Base-by-base conservation (phyloP, 768 basidiomycete genomes). In the Rossbeevera mucosa region DNA sequence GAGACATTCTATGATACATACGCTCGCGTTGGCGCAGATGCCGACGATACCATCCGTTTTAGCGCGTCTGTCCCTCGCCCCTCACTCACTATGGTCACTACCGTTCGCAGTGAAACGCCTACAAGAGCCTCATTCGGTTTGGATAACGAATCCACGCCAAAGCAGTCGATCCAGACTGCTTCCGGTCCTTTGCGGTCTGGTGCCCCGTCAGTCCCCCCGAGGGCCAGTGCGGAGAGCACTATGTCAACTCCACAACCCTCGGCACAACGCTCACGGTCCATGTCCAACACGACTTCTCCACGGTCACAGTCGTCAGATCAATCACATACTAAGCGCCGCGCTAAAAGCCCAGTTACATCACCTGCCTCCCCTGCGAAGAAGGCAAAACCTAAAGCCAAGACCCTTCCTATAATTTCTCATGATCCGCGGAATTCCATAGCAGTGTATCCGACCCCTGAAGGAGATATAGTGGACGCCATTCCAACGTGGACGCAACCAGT, bases 401-500 rank as follows among this genome's bases (percentile, higher is more conserved):
- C 67, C 6, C 59, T 67, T 2, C 66, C 70, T 18, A 55, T 71
- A 9, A 59, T 64, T 48, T 62, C 54, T 24, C 62, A 65, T 18
- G 77, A 81, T 12, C 75, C 76, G 25, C 71, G 86, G 59, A 68
- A 70, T 55, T 86, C 83, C 44, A 69, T 88, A n/a, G 86, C 85
- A 40, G 69, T 78, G 43, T 90, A 90, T 69, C 87, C 88, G 7
- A 73, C 76, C 1, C 79, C 83, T 0, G 77, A 70, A 44, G 76
- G 74, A n/a, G 75, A 76, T 53, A 74, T 80, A 44, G 77, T 78
- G 47, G 75, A 91, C 66, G 90, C 90, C 21, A 90, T 92, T 64
- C 90, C 91, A 6, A 77, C 80, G 3, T 89, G 87, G 89, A 89
- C 86, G 16, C 84, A 90, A 62, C 87, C 88, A 22, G 73, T 84